phyloP scores from a whole-genome alignment of 2,329 filamentous ascomycete genomes.

The Podosphaera fusca region DNA sequence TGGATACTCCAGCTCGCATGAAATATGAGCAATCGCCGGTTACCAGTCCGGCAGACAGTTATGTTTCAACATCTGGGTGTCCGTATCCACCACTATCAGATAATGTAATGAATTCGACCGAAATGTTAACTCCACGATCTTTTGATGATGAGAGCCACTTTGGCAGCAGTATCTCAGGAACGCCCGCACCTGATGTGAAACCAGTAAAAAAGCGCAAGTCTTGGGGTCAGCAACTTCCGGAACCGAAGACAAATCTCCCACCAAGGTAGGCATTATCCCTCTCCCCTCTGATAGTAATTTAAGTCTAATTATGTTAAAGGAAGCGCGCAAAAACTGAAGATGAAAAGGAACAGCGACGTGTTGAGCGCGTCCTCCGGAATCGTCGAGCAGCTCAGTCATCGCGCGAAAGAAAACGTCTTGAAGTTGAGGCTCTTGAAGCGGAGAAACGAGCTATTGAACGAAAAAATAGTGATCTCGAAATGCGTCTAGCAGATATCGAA shows the following conservation, averaged over 20 bases:
- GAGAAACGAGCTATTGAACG: constrained; percentile 42
- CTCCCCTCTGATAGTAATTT: neutral
- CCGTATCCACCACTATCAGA: constrained; percentile 15
- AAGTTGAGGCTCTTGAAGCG: constrained; percentile 63
- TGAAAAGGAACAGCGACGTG: constrained; percentile 93
- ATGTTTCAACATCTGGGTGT: constrained; percentile 15
- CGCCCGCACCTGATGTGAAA: constrained; percentile 36
- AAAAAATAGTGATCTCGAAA: constrained; percentile 48
- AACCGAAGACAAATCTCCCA: constrained; percentile 88
- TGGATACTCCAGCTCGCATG: constrained; percentile 10
- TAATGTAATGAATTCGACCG: constrained; percentile 10
- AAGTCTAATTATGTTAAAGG: constrained; percentile 20
- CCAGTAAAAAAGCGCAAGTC: constrained; percentile 85
- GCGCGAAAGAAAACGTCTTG: constrained; percentile 37
- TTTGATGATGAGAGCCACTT: constrained; percentile 16
- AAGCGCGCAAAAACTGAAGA: constrained; percentile 98
- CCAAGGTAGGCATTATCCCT: constrained; percentile 37
- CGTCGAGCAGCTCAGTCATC: constrained; percentile 92
- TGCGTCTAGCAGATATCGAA: constrained; percentile 23
- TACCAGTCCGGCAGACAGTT: constrained; percentile 15
- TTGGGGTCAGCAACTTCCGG: constrained; percentile 90
- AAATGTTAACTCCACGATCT: constrained; percentile 16
- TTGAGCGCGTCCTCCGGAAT: constrained; percentile 91
- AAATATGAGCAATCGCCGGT: constrained; percentile 16
- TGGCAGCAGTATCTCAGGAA: constrained; percentile 10